phyloP scores from a whole-genome alignment of 1,139 yeast species.

The Magnusiomyces fungicola region DNA sequence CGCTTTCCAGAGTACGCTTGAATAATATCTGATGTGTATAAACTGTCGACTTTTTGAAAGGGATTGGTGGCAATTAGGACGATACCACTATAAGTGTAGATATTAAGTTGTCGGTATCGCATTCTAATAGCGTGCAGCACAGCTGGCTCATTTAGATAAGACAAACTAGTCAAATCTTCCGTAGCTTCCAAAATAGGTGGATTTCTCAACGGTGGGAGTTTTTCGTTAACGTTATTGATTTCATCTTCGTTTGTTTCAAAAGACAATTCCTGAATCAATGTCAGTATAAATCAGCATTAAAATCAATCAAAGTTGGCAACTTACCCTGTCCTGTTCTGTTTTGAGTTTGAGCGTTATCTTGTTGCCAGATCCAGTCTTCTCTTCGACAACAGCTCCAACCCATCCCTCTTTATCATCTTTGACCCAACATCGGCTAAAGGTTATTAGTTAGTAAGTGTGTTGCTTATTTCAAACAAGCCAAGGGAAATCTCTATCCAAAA shows the following conservation, averaged over 20 bases:
- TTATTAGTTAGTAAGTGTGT: no score
- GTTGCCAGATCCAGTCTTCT: constrained; percentile 41
- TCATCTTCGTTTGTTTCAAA: constrained; percentile 33
- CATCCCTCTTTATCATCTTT: constrained; percentile 86
- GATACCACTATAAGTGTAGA: constrained; percentile 94
- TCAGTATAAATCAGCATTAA: not conserved
- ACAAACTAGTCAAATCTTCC: constrained; percentile 86
- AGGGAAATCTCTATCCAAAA: no score
- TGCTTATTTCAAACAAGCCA: no score
- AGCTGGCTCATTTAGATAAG: constrained; percentile 88
- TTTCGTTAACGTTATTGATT: constrained; percentile 38
- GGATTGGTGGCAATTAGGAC: constrained; percentile 96
- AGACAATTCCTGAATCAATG: constrained; percentile 20
- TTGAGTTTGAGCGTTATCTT: constrained; percentile 53
- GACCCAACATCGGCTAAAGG: constrained; percentile 81
- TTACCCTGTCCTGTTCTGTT: constrained; percentile 47
- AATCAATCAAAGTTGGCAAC: constrained; percentile 9
- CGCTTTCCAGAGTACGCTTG: constrained; percentile 90
- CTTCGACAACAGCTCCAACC: constrained; percentile 77
- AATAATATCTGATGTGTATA: constrained; percentile 85
- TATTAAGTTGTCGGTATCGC: constrained; percentile 80
- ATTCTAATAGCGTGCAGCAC: constrained; percentile 89
- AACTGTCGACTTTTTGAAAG: constrained; percentile 82
- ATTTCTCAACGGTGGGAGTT: constrained; percentile 72
- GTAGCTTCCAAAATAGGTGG: constrained; percentile 93